A percentile compares a stretch with the other conserved stretches of the same genome.
These are phyloP conservation scores for Serpula lacrymans DNA, from an alignment of 768 basidiomycete species.

Conservation along the genomic window DNA sequence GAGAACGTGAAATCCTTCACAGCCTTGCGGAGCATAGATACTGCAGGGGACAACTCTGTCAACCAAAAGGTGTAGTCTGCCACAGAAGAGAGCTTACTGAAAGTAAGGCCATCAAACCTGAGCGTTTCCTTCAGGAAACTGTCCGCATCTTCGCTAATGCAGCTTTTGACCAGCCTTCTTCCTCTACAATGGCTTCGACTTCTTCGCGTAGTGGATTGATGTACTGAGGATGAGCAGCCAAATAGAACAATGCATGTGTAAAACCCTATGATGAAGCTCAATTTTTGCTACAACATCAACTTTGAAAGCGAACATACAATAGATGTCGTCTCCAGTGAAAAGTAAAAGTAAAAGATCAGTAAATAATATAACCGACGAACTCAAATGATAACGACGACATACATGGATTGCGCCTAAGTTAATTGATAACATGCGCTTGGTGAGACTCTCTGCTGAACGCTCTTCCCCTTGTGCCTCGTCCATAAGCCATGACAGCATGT, in stretches of 20 bases:
- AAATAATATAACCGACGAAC: slow-evolving; percentile 11
- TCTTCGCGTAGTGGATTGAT: slow-evolving; percentile 39
- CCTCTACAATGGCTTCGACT: slow-evolving; percentile 28
- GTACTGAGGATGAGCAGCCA: slow-evolving; percentile 31
- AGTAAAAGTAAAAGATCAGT: slow-evolving; percentile 33
- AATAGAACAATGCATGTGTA: slow-evolving; percentile 35
- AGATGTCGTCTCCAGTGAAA: slow-evolving; percentile 20
- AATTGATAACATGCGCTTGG: slow-evolving; percentile 18
- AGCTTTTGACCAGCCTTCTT: slow-evolving; percentile 36
- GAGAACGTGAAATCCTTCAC: slow-evolving; percentile 30
- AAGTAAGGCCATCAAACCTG: slow-evolving; percentile 26
- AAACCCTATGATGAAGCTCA: too few relatives aligned
- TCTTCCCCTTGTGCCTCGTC: slow-evolving; percentile 32
- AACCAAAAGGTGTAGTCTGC: background rate
- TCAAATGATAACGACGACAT: background rate
- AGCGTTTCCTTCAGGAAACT: slow-evolving; percentile 44
- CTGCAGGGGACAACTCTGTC: slow-evolving; percentile 10
- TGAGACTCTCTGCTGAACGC: slow-evolving; percentile 30
- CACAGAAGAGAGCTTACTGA: slow-evolving; percentile 21
- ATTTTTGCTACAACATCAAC: too few relatives aligned
- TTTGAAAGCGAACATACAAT: slow-evolving; percentile 7
- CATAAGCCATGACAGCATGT: slow-evolving; percentile 45
- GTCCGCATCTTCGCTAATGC: slow-evolving; percentile 37
- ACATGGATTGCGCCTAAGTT: slow-evolving; percentile 37
- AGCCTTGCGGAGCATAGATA: slow-evolving; percentile 23